Percentiles rank a stretch among this genome's conserved stretches.
Conservation (phyloP, 345 rosid genomes). For the Syzygium oleosum region DNA sequence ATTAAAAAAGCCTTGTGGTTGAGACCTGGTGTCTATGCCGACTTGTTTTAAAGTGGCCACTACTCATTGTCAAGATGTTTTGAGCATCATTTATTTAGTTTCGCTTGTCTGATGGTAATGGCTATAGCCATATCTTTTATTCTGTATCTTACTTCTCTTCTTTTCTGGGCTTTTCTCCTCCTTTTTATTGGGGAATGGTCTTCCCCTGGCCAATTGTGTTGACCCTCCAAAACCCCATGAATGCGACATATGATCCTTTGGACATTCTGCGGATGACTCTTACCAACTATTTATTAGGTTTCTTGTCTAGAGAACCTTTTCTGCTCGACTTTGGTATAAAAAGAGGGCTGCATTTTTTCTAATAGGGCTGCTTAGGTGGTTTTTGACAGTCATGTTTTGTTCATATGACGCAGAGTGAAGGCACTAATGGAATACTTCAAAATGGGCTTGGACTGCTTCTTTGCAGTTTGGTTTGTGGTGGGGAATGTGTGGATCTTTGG, state of each 20-base stretch:
- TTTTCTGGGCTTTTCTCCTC: not conserved
- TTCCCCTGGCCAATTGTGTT: not conserved
- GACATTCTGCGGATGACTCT: not conserved
- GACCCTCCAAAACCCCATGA: not conserved
- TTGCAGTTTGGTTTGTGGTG: conserved; percentile 98
- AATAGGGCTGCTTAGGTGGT: not conserved
- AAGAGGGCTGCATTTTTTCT: not conserved
- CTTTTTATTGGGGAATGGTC: not conserved
- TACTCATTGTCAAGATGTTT: not conserved
- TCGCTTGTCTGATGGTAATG: not conserved
- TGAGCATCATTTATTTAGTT: not conserved
- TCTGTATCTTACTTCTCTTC: not conserved
- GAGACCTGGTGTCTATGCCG: not conserved
- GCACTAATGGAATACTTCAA: conserved; percentile 83
- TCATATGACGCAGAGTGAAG: conserved; percentile 49
- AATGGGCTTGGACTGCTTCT: conserved; percentile 97
- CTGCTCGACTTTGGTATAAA: not conserved
- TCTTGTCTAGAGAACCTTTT: not conserved
- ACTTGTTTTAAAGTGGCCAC: not conserved
- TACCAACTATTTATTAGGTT: not conserved
- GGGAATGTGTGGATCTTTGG: conserved; percentile 99
- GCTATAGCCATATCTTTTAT: not conserved
- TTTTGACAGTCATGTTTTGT: not conserved
- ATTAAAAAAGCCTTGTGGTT: not conserved
- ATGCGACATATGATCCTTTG: not conserved